A percentile compares a stretch with the other conserved stretches of the same genome.
Evolutionary conservation across 2,329 filamentous ascomycete species (phyloP).

Genomic region (Calonectria henricotiae): DNA sequence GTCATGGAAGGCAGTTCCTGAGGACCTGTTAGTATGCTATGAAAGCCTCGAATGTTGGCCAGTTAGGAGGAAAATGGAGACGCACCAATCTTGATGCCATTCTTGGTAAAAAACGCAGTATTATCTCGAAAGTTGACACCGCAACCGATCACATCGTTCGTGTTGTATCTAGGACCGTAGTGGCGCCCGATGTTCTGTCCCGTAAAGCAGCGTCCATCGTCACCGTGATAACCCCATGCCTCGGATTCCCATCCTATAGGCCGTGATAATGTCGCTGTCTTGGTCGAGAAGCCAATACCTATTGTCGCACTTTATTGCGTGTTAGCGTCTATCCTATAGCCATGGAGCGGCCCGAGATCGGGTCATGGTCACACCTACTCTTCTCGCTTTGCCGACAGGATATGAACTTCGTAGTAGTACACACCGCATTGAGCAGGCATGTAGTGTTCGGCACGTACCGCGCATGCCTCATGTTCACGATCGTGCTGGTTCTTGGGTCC

Average conservation of each 20-base stretch:
- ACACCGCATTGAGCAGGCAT: slow-evolving; percentile 94
- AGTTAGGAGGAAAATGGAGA: slow-evolving; percentile 28
- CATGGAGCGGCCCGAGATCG: background rate
- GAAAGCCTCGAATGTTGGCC: background rate
- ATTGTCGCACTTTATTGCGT: slow-evolving; percentile 69
- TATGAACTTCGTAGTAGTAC: slow-evolving; percentile 89
- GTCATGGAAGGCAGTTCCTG: slow-evolving; percentile 81
- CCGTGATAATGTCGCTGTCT: slow-evolving; percentile 69
- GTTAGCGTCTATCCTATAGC: slow-evolving; percentile 28
- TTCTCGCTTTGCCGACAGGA: slow-evolving; percentile 68
- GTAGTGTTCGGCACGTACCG: slow-evolving; percentile 85
- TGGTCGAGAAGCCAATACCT: slow-evolving; percentile 75
- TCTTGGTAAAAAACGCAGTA: slow-evolving; percentile 80
- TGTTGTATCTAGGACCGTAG: slow-evolving; percentile 72
- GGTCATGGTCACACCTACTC: slow-evolving; percentile 65
- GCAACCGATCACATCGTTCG: slow-evolving; percentile 75
- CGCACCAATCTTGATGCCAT: slow-evolving; percentile 72
- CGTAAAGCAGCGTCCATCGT: slow-evolving; percentile 76
- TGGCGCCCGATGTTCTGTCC: slow-evolving; percentile 71
- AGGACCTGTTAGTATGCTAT: slow-evolving; percentile 47
- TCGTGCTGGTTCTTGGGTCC: slow-evolving; percentile 66
- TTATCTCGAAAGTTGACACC: slow-evolving; percentile 77
- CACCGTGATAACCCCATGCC: slow-evolving; percentile 80
- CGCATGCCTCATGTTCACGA: slow-evolving; percentile 82
- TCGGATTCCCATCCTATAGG: slow-evolving; percentile 79